phyloP scores from a whole-genome alignment of 2,329 filamentous ascomycete genomes.

The Dothistroma septosporum region DNA sequence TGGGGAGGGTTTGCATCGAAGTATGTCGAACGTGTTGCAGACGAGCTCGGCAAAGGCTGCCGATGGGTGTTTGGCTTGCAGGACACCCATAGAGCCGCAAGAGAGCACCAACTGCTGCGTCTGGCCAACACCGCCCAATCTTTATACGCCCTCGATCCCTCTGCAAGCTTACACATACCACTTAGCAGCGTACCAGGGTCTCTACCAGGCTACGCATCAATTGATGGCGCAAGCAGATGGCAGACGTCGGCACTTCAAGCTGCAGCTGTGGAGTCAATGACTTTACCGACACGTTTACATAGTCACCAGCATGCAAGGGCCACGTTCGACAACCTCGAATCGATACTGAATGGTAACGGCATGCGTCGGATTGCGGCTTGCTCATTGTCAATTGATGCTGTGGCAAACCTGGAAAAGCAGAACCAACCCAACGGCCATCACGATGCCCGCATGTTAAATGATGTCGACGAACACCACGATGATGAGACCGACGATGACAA shows the following conservation, averaged over 20 bases:
- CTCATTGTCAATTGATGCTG: slow-evolving; percentile 58
- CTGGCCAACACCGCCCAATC: slow-evolving; percentile 71
- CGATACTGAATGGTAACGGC: slow-evolving; percentile 68
- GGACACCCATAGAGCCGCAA: slow-evolving; percentile 43
- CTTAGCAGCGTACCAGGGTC: slow-evolving; percentile 59
- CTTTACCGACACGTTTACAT: slow-evolving; percentile 68
- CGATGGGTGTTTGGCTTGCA: slow-evolving; percentile 87
- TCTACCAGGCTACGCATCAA: slow-evolving; percentile 53
- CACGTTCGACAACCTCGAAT: slow-evolving; percentile 61
- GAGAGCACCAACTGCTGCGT: slow-evolving; percentile 61
- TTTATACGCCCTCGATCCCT: slow-evolving; percentile 62
- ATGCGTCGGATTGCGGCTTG: slow-evolving; percentile 74
- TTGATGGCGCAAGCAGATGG: slow-evolving; percentile 69
- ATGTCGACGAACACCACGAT: slow-evolving; percentile 24
- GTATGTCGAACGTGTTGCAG: slow-evolving; percentile 63
- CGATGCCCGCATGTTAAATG: slow-evolving; percentile 33
- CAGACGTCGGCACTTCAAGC: slow-evolving; percentile 72
- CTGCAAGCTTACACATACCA: slow-evolving; percentile 75
- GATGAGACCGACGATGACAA: slow-evolving; percentile 6
- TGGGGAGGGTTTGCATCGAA: slow-evolving; percentile 46
- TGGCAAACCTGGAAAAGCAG: slow-evolving; percentile 30
- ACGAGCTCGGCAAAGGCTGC: slow-evolving; percentile 84
- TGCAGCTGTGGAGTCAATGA: slow-evolving; percentile 72
- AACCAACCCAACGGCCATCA: slow-evolving; percentile 28
- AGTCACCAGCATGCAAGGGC: slow-evolving; percentile 41